Evolutionary conservation across 768 basidiomycete genomes (phyloP), one percentile per base, ranked within the genome.

Genomic region (Phaeotremella skinneri): DNA sequence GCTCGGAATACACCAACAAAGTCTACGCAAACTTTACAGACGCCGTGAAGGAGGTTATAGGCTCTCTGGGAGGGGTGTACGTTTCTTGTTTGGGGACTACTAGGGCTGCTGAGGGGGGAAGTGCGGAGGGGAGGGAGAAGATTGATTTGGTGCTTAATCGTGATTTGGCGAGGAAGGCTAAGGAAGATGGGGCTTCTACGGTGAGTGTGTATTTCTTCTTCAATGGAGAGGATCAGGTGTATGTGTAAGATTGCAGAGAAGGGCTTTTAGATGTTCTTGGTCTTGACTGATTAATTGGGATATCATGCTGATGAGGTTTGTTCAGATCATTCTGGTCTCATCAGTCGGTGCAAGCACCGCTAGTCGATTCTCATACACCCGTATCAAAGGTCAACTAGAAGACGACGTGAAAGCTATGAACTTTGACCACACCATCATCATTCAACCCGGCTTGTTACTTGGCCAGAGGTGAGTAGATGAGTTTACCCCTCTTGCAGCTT

Each of bases 381-480:
- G 48, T 30, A 71, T 76, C 62, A 76, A 76, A 56, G 75, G 75
- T 27, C 45, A 64, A 49, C 49, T 76, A 26, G 72, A 76, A 41
- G 72, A 76, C n/a, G 64, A 43, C 25, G 54, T 74, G 11, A 71
- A 68, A 29, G 53, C 13, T 1, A 63, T 74, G 50, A 61, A 51
- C 3, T 76, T 73, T 52, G 57, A 66, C 14, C 55, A 61, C 3
- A 59, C 55, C 21, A 52, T 71, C 47, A 76, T 76, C 41, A 66
- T 76, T 4, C 62, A 64, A 4, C 75, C 75, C 0, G 75, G 71
- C n/a, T 31, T 71, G 2, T 60, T 76, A 4, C 21, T 74, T 14
- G 75, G 75, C 13, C 25, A 49, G 16, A 64, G 75, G 63, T 67
- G 52, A 53, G 69, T 52, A 6, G n/a, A n/a, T n/a, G n/a, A n/a